Evolutionary conservation across 164 flowering plant genomes (phyloP).

Genomic region (Santalum album): DNA sequence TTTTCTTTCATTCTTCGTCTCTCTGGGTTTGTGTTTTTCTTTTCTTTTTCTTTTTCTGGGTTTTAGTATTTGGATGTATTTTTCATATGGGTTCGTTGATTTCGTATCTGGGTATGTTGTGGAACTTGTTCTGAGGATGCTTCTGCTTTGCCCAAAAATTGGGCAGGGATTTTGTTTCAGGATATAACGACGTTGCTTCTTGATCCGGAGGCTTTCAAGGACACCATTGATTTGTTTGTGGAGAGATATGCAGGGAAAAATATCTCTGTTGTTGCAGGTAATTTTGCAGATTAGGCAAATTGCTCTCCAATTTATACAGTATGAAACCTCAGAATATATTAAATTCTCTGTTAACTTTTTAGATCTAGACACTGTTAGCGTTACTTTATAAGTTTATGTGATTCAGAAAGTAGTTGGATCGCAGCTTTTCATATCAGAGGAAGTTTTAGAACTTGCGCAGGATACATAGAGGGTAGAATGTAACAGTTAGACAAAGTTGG

Average conservation of each 20-base stretch:
- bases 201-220: conserved; percentile 71
- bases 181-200: conserved; percentile 94
- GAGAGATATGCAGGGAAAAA: conserved; percentile 72
- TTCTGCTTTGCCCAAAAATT: not conserved
- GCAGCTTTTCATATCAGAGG: not conserved
- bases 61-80: not conserved
- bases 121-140: not conserved
- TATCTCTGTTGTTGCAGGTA: conserved; percentile 91
- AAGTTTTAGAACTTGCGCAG: not conserved
- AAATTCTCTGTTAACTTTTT: no score
- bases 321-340: no score
- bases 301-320: no score
- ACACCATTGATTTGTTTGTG: conserved; percentile 88
- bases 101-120: not conserved
- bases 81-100: conserved; percentile 2
- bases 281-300: not conserved
- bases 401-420: not conserved
- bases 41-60: not conserved
- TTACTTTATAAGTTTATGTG: not conserved
- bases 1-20: no score
- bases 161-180: conserved; percentile 87
- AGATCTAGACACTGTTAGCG: not conserved
- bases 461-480: no score
- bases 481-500: no score
- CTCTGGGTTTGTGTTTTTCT: no score